Conservation (phyloP, 495 filamentous ascomycete genomes). For the Penicillium soppii region DNA sequence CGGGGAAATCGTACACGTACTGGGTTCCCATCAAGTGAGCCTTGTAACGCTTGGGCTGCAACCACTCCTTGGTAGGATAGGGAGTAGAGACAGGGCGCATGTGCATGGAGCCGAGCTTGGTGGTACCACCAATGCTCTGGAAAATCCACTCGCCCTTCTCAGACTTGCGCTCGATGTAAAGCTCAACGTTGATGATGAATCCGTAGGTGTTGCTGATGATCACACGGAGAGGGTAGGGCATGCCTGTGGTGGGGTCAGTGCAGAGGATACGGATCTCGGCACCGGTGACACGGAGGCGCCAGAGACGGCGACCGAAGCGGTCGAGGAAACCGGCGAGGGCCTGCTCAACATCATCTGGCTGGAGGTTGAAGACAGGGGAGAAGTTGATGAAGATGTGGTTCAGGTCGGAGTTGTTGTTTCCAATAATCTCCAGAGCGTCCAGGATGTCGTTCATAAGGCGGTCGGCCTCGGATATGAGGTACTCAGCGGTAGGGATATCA, state of each 20-base stretch:
- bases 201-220: conserved; percentile 98
- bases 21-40: conserved; percentile 98
- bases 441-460: conserved; percentile 96
- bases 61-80: conserved; percentile 96
- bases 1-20: conserved; percentile 99
- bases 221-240: conserved; percentile 90
- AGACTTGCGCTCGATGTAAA: conserved; percentile 96
- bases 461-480: conserved; percentile 96
- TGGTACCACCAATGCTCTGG: conserved; percentile 94
- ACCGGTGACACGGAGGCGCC: conserved; percentile 94
- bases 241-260: conserved; percentile 80
- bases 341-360: conserved; percentile 88
- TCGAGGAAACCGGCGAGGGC: conserved; percentile 94
- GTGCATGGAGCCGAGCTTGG: conserved; percentile 94
- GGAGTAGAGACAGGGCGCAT: conserved; percentile 85
- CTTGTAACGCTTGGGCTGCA: conserved; percentile 99
- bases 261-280: conserved; percentile 98
- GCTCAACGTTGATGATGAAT: conserved; percentile 97
- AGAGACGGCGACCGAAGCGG: conserved; percentile 90
- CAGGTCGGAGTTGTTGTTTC: conserved; percentile 97
- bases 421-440: conserved; percentile 95
- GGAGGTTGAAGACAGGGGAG: conserved; percentile 87
- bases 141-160: conserved; percentile 97
- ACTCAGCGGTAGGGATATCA: conserved; percentile 95
- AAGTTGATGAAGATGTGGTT: conserved; percentile 99